phyloP scores from a whole-genome alignment of 106 monocot genomes.

The Dendrobium chrysotoxum region DNA sequence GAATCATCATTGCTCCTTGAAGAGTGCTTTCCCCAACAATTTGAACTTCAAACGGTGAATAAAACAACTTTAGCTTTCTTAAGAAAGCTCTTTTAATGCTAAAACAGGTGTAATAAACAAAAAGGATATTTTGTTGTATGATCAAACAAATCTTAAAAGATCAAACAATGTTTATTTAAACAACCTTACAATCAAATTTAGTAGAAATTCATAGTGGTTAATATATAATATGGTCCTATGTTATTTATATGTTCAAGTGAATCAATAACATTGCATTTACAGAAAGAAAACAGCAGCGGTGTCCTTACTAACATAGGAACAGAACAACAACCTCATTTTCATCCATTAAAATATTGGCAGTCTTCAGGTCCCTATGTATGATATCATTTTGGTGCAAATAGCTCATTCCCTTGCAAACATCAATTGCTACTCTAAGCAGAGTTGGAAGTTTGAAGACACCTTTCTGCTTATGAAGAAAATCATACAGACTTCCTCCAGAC shows the following conservation, averaged over 20 bases:
- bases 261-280: background rate
- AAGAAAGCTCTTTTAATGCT: background rate
- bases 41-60: background rate
- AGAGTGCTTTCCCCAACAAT: no score
- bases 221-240: background rate
- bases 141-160: background rate
- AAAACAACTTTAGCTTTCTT: background rate
- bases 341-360: conserved; percentile 97
- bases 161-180: background rate
- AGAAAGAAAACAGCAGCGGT: background rate
- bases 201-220: background rate
- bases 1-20: no score
- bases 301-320: background rate
- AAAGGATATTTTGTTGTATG: background rate
- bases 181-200: conserved; percentile 1
- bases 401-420: conserved; percentile 95
- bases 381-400: conserved; percentile 95
- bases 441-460: conserved; percentile 66
- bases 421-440: conserved; percentile 74
- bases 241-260: background rate
- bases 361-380: conserved; percentile 88
- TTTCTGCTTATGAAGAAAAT: conserved; percentile 89
- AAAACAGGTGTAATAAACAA: background rate
- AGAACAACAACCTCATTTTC: conserved; percentile 60
- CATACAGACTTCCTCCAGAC: conserved; percentile 86